phyloP scores from a whole-genome alignment of 371 early-diverging fungal species.

The Parasitella parasitica region DNA sequence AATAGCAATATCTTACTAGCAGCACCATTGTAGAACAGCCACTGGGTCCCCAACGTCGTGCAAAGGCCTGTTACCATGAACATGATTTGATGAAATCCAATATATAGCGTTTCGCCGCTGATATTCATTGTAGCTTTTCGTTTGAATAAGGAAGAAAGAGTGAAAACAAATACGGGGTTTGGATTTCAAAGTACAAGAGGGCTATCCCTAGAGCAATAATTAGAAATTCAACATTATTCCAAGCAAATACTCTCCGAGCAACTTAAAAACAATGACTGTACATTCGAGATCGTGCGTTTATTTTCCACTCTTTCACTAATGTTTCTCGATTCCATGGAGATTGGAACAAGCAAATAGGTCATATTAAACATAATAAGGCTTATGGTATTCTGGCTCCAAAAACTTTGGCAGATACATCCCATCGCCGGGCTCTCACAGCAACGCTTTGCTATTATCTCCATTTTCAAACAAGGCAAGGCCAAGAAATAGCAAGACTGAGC shows the following conservation, averaged over 20 bases:
- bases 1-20: constrained; percentile 48
- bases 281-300: too few species aligned
- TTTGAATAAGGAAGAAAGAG: not conserved
- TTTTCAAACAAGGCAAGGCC: too few species aligned
- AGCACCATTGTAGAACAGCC: constrained; percentile 67
- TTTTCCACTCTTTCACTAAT: not conserved
- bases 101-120: constrained; percentile 20
- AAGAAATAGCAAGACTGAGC: too few species aligned
- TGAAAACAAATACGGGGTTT: not conserved
- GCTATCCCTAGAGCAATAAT: too few species aligned
- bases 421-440: too few species aligned
- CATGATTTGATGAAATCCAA: constrained; percentile 50
- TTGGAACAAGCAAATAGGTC: too few species aligned
- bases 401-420: too few species aligned
- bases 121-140: constrained; percentile 2
- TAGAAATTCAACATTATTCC: not conserved
- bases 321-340: too few species aligned
- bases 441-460: too few species aligned
- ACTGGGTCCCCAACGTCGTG: constrained; percentile 61
- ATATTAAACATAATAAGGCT: too few species aligned
- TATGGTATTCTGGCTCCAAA: too few species aligned
- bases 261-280: not conserved
- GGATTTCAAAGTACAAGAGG: too few species aligned
- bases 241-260: not conserved
- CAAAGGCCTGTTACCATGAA: constrained; percentile 59